Evolutionary conservation across 2,329 filamentous ascomycete genomes (phyloP).

Genomic region (Beauveria sp.): DNA sequence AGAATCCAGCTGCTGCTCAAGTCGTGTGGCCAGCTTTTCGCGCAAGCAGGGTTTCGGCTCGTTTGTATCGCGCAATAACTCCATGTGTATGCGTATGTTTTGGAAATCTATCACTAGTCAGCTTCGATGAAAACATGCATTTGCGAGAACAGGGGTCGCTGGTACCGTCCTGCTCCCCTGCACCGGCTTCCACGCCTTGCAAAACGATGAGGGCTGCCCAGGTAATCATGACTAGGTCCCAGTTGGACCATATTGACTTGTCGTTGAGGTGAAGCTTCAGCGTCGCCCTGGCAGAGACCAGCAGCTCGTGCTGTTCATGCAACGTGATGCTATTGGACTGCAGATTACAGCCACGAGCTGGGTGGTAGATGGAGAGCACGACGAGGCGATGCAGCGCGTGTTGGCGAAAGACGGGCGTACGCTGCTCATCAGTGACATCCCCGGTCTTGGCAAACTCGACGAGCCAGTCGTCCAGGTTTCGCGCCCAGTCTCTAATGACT

Average conservation of each 20-base stretch:
- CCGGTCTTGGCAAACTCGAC: constrained; percentile 27
- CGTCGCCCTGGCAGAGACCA: constrained; percentile 32
- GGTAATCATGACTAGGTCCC: constrained; percentile 36
- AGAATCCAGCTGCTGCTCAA: constrained; percentile 21
- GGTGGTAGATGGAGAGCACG: constrained; percentile 36
- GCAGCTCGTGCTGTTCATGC: constrained; percentile 31
- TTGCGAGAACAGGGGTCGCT: too few species aligned
- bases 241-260: constrained; percentile 35
- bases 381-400: constrained; percentile 34
- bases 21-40: constrained; percentile 17
- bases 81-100: constrained; percentile 22
- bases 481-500: constrained; percentile 34
- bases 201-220: constrained; percentile 37
- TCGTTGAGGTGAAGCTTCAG: constrained; percentile 33
- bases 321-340: constrained; percentile 30
- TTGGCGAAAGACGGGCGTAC: constrained; percentile 30
- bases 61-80: constrained; percentile 21
- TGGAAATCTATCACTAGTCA: constrained; percentile 15
- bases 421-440: constrained; percentile 25
- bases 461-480: constrained; percentile 34
- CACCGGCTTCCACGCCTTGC: constrained; percentile 32
- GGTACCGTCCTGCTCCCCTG: constrained; percentile 29
- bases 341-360: constrained; percentile 31
- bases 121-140: not conserved
- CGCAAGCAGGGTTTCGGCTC: constrained; percentile 20